A percentile compares a stretch with the other conserved stretches of the same genome.
phyloP scores from a whole-genome alignment of 148 eudicot genomes.

The Diospyros lotus region DNA sequence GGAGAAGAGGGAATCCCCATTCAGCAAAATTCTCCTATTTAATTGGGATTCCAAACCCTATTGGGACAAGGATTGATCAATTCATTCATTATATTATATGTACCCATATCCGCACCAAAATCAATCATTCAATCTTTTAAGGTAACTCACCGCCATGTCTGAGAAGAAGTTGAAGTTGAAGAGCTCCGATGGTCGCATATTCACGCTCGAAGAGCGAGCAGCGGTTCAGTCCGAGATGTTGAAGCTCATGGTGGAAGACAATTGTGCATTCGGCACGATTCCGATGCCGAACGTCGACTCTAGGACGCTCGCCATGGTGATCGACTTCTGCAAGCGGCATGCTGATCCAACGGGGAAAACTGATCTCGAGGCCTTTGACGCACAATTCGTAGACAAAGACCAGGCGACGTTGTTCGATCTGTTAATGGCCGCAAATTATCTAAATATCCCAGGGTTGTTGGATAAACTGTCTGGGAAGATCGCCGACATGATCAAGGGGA shows the following conservation, averaged over 20 bases:
- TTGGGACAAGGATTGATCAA: no score
- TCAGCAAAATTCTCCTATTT: no score
- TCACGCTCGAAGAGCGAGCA: background rate
- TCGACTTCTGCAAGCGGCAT: constrained; percentile 15
- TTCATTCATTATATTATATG: no score
- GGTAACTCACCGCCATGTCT: background rate
- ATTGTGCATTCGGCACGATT: constrained; percentile 1
- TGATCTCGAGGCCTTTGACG: background rate
- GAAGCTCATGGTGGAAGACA: constrained; percentile 14
- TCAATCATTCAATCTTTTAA: no score
- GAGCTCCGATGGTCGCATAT: constrained; percentile 2
- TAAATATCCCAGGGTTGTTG: constrained; percentile 4
- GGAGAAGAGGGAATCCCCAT: no score
- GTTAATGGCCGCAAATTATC: constrained; percentile 9
- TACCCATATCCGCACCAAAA: no score
- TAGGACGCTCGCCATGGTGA: background rate
- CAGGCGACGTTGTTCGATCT: background rate
- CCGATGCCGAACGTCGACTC: constrained; percentile 12
- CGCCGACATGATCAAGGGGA: constrained; percentile 11
- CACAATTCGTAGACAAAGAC: background rate
- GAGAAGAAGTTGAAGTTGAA: background rate
- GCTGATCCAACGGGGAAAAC: background rate
- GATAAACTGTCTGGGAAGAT: background rate
- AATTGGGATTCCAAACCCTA: no score
- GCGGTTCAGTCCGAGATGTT: background rate